These are phyloP conservation scores for Lecanoromycetidae sp. DNA, from an alignment of 2,329 filamentous ascomycete genomes.

Conservation along the genomic window DNA sequence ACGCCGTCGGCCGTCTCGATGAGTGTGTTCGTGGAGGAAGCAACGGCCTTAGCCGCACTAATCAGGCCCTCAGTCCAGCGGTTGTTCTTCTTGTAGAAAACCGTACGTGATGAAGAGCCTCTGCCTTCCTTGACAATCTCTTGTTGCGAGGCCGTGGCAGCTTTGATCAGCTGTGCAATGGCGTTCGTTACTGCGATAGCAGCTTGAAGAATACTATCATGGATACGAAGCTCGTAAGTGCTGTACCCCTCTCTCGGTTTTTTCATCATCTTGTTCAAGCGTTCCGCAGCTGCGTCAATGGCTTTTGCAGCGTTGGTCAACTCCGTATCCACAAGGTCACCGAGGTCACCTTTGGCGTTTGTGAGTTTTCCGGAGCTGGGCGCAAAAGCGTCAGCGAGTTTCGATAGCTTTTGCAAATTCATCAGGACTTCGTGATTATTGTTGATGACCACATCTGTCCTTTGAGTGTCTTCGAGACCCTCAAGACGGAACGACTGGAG, in stretches of 20 bases:
- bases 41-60: slow-evolving; percentile 92
- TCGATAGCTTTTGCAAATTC: slow-evolving; percentile 84
- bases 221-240: slow-evolving; percentile 90
- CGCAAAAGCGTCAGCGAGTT: slow-evolving; percentile 81
- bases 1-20: slow-evolving; percentile 98
- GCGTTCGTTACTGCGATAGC: slow-evolving; percentile 88
- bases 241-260: slow-evolving; percentile 94
- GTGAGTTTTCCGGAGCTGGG: slow-evolving; percentile 74
- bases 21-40: slow-evolving; percentile 81
- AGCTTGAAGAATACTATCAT: slow-evolving; percentile 87
- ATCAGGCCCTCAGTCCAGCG: slow-evolving; percentile 97
- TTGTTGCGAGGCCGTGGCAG: slow-evolving; percentile 81
- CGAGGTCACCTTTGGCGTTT: slow-evolving; percentile 69
- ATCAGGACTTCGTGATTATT: slow-evolving; percentile 94
- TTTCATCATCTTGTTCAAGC: slow-evolving; percentile 82
- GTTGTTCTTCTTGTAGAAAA: slow-evolving; percentile 99
- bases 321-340: slow-evolving; percentile 84
- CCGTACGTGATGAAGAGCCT: slow-evolving; percentile 73
- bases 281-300: slow-evolving; percentile 81
- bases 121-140: slow-evolving; percentile 93
- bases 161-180: slow-evolving; percentile 88
- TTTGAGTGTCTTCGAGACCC: slow-evolving; percentile 77
- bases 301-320: slow-evolving; percentile 88
- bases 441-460: slow-evolving; percentile 94
- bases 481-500: slow-evolving; percentile 90